Percentiles rank a stretch among this genome's conserved stretches.
phyloP scores from a whole-genome alignment of 2,329 filamentous ascomycete genomes.

The Trichoderma atrobrunneum region DNA sequence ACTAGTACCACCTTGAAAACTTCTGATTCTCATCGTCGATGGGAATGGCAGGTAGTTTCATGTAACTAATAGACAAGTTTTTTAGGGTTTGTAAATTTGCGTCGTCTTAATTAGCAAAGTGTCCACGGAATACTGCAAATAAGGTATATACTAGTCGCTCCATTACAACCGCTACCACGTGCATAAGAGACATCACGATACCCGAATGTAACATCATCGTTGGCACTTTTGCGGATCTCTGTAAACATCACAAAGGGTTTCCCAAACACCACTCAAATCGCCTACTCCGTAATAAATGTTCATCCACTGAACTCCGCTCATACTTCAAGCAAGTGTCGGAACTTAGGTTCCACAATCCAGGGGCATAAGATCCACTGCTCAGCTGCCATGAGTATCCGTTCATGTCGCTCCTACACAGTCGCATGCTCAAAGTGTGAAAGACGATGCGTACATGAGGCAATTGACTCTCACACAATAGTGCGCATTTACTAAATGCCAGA shows the following conservation, averaged over 20 bases:
- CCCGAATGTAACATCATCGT: background rate
- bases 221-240: background rate
- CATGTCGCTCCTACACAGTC: background rate
- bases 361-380: background rate
- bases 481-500: background rate
- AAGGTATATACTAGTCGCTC: background rate
- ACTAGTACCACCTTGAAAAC: background rate
- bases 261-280: background rate
- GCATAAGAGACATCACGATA: background rate
- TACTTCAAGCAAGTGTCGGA: background rate
- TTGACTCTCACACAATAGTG: background rate
- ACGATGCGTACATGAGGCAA: background rate
- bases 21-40: background rate
- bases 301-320: background rate
- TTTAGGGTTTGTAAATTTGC: background rate
- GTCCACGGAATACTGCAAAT: background rate
- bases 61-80: background rate
- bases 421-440: background rate
- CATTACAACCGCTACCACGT: background rate
- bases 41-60: background rate
- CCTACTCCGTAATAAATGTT: background rate
- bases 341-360: background rate
- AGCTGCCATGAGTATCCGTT: background rate
- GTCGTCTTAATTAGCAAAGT: background rate
- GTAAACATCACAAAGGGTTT: background rate